phyloP scores from a whole-genome alignment of 345 rosid species.

The Melastoma malabathricum region DNA sequence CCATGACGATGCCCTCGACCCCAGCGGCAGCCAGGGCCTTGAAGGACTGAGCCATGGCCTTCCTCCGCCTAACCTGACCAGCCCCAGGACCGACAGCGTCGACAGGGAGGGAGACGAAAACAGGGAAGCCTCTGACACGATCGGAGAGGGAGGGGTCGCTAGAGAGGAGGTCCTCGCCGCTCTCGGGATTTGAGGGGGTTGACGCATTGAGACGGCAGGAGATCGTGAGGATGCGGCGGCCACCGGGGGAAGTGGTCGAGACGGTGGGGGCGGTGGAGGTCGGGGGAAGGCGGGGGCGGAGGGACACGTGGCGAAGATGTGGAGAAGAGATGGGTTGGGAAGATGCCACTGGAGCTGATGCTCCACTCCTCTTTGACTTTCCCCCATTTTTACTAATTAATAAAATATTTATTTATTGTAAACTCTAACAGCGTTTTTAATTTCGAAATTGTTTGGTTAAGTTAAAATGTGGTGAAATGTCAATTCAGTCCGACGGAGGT shows the following conservation, averaged over 20 bases:
- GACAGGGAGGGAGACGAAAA: conserved; percentile 36
- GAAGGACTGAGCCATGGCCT: conserved; percentile 24
- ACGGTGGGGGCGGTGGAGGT: too few species aligned
- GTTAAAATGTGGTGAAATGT: too few species aligned
- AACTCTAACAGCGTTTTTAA: too few species aligned
- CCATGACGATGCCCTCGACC: conserved; percentile 41
- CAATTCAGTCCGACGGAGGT: too few species aligned
- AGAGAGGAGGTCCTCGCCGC: conserved; percentile 19
- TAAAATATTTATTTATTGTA: too few species aligned
- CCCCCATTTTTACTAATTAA: too few species aligned
- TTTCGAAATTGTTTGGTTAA: too few species aligned
- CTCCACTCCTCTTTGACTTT: too few species aligned
- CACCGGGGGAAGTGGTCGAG: conserved; percentile 11
- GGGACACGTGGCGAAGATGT: too few species aligned
- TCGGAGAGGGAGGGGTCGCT: conserved; percentile 7
- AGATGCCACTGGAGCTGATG: too few species aligned
- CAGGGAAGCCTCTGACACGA: conserved; percentile 21
- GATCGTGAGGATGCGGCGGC: conserved; percentile 12
- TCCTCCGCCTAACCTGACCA: conserved; percentile 15
- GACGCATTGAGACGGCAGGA: conserved; percentile 21
- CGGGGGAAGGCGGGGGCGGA: too few species aligned
- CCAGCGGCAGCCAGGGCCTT: conserved; percentile 27
- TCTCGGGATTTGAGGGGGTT: conserved; percentile 10
- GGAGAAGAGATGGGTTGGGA: too few species aligned
- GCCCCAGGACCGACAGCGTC: conserved; percentile 17